phyloP scores from a whole-genome alignment of 208 protist species.

The Kentomonas sorsogonicus region DNA sequence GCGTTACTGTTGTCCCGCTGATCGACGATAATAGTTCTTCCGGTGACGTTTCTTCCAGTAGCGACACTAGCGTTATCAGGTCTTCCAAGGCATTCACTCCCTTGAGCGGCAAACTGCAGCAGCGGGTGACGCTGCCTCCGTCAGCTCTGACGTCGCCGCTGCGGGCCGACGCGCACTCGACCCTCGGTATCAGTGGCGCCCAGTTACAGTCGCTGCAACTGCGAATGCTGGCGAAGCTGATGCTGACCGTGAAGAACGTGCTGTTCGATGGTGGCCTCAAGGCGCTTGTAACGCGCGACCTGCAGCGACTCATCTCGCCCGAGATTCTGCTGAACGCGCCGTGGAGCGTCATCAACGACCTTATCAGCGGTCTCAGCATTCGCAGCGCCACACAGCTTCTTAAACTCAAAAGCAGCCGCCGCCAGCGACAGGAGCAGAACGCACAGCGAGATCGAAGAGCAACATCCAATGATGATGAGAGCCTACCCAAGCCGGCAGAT shows the following conservation, averaged over 20 bases:
- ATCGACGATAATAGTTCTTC: too few relatives aligned
- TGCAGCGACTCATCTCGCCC: conserved; percentile 49
- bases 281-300: conserved; percentile 57
- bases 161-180: too few relatives aligned
- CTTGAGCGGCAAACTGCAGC: too few relatives aligned
- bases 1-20: too few relatives aligned
- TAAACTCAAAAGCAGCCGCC: conserved; percentile 24
- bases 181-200: too few relatives aligned
- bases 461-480: background rate
- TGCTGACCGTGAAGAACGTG: conserved; percentile 58
- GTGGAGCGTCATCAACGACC: conserved; percentile 78
- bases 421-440: background rate
- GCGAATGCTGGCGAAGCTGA: conserved; percentile 67
- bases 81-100: too few relatives aligned
- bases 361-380: conserved; percentile 66
- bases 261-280: conserved; percentile 72
- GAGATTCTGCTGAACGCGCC: conserved; percentile 36
- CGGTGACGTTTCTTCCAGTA: too few relatives aligned
- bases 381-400: conserved; percentile 77
- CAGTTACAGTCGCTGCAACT: conserved; percentile 51
- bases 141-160: too few relatives aligned
- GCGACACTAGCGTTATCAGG: too few relatives aligned
- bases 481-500: background rate
- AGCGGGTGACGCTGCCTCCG: too few relatives aligned
- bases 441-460: background rate